Conservation (phyloP, 169 alveolate genomes). For the Besnoitia besnoiti region DNA sequence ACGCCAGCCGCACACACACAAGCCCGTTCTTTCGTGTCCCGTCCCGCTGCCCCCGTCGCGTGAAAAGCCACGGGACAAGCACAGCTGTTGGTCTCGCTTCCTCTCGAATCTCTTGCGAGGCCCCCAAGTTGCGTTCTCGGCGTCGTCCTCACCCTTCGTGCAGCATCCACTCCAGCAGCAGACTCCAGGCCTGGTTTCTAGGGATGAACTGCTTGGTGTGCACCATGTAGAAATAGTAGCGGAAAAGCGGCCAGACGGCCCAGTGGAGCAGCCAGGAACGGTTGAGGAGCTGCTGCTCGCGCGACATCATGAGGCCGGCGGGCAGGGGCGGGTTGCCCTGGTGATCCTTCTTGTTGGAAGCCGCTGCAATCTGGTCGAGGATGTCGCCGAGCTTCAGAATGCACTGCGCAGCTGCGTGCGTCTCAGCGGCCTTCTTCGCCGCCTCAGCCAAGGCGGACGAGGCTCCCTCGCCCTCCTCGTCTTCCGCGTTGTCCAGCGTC, state of each 20-base stretch:
- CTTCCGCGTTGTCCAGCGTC: constrained; percentile 64
- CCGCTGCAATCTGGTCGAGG: constrained; percentile 63
- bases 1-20: no score
- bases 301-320: constrained; percentile 38
- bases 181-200: constrained; percentile 64
- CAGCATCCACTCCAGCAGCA: constrained; percentile 59
- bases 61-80: no score
- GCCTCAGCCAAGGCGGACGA: constrained; percentile 48
- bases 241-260: constrained; percentile 69
- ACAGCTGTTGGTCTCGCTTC: no score
- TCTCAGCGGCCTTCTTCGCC: constrained; percentile 16
- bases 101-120: no score
- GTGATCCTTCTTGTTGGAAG: constrained; percentile 55
- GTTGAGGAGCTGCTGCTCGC: constrained; percentile 64
- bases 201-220: constrained; percentile 58
- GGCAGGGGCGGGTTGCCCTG: constrained; percentile 50
- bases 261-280: constrained; percentile 72
- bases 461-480: constrained; percentile 60
- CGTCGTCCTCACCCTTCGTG: constrained; percentile 60
- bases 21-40: no score
- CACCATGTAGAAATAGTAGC: constrained; percentile 49
- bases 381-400: constrained; percentile 65
- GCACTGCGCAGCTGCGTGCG: constrained; percentile 58
- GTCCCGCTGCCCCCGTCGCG: no score
- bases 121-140: no score